Conservation (phyloP, 768 basidiomycete species). For the Boletus pseudo-olivaceus region DNA sequence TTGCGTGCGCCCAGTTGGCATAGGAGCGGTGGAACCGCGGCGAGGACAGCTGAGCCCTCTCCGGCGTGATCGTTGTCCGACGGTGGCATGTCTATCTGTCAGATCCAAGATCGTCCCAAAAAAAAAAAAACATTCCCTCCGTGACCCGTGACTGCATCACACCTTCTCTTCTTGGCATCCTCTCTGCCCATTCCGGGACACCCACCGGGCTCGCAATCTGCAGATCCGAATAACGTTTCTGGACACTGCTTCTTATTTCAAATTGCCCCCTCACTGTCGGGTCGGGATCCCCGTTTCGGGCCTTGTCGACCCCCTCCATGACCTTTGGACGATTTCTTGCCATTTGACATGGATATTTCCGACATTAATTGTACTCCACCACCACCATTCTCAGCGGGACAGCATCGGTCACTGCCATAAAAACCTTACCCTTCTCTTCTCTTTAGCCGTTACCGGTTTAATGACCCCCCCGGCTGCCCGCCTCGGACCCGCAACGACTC, state of each 20-base stretch:
- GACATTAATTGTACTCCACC: neutral
- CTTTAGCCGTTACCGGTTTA: slow-evolving; percentile 2
- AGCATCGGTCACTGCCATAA: slow-evolving; percentile 17
- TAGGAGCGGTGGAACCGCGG: neutral
- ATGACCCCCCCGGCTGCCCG: neutral
- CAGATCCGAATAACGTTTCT: slow-evolving; percentile 33
- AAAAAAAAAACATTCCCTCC: slow-evolving; percentile 4
- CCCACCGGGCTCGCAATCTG: slow-evolving; percentile 20
- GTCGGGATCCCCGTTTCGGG: slow-evolving; percentile 11
- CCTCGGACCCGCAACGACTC: slow-evolving; percentile 25
- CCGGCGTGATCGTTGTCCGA: neutral
- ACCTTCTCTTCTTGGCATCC: slow-evolving; percentile 10
- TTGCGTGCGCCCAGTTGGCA: slow-evolving; percentile 3
- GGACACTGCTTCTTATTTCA: slow-evolving; percentile 30
- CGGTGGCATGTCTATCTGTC: neutral
- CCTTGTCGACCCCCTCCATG: neutral
- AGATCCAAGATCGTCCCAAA: neutral
- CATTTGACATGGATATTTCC: neutral
- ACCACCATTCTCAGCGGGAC: too few relatives aligned
- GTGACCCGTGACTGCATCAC: slow-evolving; percentile 22
- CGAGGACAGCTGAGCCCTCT: neutral
- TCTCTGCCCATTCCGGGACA: slow-evolving; percentile 11
- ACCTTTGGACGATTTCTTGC: neutral
- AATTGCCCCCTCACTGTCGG: slow-evolving; percentile 16
- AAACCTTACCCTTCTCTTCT: too few relatives aligned